phyloP scores from a whole-genome alignment of 495 filamentous ascomycete species.

The Halenospora varia region DNA sequence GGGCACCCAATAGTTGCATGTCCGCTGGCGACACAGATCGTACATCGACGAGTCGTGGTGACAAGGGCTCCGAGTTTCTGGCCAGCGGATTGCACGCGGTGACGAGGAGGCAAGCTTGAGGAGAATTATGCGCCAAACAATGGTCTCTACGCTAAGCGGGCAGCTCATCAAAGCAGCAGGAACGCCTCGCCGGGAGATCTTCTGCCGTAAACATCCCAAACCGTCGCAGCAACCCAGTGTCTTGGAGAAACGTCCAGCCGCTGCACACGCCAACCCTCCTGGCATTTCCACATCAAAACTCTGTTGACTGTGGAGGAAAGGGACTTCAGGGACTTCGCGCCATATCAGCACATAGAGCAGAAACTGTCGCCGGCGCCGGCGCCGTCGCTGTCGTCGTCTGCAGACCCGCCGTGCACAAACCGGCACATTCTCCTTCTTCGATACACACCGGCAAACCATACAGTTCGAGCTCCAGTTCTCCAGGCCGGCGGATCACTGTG shows the following conservation, averaged over 20 bases:
- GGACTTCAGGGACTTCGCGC: too few species aligned
- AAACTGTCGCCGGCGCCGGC: too few species aligned
- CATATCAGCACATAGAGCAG: too few species aligned
- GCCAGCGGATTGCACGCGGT: too few species aligned
- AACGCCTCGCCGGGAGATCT: slow-evolving; percentile 15
- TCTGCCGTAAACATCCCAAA: slow-evolving; percentile 11
- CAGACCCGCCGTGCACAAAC: too few species aligned
- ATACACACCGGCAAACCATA: background rate
- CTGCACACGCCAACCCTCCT: background rate
- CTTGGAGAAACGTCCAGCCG: background rate
- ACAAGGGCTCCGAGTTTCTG: background rate
- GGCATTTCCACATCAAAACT: background rate
- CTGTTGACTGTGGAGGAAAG: too few species aligned
- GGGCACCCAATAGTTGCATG: background rate
- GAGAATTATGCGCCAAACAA: slow-evolving; percentile 15
- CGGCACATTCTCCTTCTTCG: background rate
- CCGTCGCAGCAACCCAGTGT: background rate
- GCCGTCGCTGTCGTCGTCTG: too few species aligned
- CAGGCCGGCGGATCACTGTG: background rate
- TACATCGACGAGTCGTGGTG: background rate
- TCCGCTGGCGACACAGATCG: background rate
- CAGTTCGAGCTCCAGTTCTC: background rate
- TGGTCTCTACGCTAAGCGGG: too few species aligned
- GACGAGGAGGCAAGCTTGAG: slow-evolving; percentile 17
- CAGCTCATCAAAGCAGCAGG: background rate